Evolutionary conservation across 2,329 filamentous ascomycete genomes (phyloP).

Genomic region (Penicillium griseofulvum): DNA sequence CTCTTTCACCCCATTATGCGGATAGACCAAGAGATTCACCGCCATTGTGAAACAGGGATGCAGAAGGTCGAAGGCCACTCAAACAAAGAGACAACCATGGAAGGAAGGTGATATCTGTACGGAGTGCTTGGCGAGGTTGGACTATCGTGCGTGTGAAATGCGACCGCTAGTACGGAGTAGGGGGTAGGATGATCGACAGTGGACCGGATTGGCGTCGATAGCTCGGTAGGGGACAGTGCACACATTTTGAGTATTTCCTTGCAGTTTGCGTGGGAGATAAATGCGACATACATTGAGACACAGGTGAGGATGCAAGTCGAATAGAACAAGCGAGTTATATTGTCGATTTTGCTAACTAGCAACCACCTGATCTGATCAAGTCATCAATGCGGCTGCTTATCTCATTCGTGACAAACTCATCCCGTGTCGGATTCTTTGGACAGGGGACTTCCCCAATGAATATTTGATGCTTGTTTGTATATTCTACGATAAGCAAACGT

Average conservation of each 20-base stretch:
- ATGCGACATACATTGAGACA: neutral
- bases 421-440: too few relatives aligned
- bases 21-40: neutral
- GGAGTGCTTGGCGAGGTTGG: neutral
- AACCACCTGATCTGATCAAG: neutral
- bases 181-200: neutral
- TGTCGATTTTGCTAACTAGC: neutral
- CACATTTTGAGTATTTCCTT: neutral
- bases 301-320: neutral
- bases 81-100: neutral
- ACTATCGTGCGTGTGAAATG: neutral
- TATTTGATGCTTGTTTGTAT: too few relatives aligned
- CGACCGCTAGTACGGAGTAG: neutral
- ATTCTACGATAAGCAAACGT: too few relatives aligned
- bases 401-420: neutral
- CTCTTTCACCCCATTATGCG: neutral
- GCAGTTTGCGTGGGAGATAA: neutral
- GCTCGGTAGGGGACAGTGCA: neutral
- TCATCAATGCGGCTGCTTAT: neutral
- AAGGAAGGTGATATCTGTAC: neutral
- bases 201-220: neutral
- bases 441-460: too few relatives aligned
- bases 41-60: neutral
- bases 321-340: neutral
- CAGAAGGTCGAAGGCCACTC: neutral